phyloP scores from a whole-genome alignment of 2,329 filamentous ascomycete genomes.

The Ophiocordyceps unilateralis region DNA sequence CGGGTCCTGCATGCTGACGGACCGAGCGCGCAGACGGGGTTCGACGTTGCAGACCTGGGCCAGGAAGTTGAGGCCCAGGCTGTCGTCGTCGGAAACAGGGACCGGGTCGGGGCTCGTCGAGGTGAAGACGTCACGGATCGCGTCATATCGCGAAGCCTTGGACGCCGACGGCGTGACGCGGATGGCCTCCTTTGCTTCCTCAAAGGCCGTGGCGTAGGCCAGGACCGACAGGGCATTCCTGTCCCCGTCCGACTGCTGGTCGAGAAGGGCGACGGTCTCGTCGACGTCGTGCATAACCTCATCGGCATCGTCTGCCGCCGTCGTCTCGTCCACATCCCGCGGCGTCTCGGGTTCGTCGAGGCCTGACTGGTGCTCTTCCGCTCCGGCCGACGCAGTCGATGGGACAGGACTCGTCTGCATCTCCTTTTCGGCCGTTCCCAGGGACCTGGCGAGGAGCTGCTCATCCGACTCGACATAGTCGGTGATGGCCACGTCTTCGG shows the following conservation, averaged over 20 bases:
- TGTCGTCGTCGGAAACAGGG: constrained; percentile 9
- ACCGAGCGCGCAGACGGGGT: constrained; percentile 8
- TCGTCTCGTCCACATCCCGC: not conserved
- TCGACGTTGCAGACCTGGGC: constrained; percentile 18
- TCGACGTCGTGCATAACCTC: constrained; percentile 4
- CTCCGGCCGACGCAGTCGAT: constrained; percentile 10
- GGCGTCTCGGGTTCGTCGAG: not conserved
- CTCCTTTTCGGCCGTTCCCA: constrained; percentile 18
- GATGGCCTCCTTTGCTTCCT: constrained; percentile 11
- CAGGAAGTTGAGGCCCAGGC: constrained; percentile 14
- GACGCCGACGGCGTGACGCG: constrained; percentile 10
- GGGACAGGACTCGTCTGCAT: constrained; percentile 12
- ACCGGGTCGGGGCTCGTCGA: constrained; percentile 15
- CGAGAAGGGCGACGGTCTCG: not conserved
- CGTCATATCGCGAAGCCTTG: constrained; percentile 17
- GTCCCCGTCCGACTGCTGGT: constrained; percentile 2
- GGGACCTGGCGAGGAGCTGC: constrained; percentile 15
- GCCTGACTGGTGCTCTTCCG: constrained; percentile 7
- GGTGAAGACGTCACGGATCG: constrained; percentile 24
- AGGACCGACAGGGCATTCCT: constrained; percentile 14
- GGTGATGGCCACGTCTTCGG: constrained; percentile 14
- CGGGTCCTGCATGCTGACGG: constrained; percentile 7
- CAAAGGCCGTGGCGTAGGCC: constrained; percentile 14
- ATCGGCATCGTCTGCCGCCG: constrained; percentile 8
- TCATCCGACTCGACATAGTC: constrained; percentile 17